Evolutionary conservation across 164 flowering plant genomes (phyloP).

Genomic region (Buxus sempervirens): DNA sequence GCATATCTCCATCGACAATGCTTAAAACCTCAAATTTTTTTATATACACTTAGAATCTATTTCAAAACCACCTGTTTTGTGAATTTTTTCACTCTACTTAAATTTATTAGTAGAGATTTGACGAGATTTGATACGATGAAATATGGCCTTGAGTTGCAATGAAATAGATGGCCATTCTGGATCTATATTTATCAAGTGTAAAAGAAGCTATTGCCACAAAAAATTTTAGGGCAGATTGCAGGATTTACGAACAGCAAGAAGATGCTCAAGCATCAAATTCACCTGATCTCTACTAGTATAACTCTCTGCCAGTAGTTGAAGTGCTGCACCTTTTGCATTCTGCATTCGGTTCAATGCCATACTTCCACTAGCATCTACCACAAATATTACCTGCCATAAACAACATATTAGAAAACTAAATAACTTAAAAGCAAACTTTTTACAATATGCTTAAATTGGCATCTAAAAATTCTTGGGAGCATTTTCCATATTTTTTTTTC

Average conservation of each 20-base stretch:
- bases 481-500: background rate
- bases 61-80: no score
- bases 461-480: background rate
- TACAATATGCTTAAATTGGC: background rate
- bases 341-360: constrained; percentile 99
- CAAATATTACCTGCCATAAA: constrained; percentile 84
- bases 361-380: constrained; percentile 99
- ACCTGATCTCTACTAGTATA: constrained; percentile 99
- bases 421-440: background rate
- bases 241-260: background rate
- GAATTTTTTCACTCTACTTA: no score
- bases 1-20: no score
- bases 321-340: constrained; percentile 99
- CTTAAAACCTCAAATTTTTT: no score
- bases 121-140: no score
- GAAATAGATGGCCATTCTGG: no score
- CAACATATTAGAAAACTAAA: constrained; percentile 11
- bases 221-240: no score
- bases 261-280: constrained; percentile 8
- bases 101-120: no score
- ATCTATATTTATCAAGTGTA: no score
- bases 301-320: constrained; percentile 89
- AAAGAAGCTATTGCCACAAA: no score
- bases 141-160: no score
- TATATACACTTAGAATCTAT: no score